phyloP scores from a whole-genome alignment of 352 stramenopile genomes.

The Plasmopara muralis region DNA sequence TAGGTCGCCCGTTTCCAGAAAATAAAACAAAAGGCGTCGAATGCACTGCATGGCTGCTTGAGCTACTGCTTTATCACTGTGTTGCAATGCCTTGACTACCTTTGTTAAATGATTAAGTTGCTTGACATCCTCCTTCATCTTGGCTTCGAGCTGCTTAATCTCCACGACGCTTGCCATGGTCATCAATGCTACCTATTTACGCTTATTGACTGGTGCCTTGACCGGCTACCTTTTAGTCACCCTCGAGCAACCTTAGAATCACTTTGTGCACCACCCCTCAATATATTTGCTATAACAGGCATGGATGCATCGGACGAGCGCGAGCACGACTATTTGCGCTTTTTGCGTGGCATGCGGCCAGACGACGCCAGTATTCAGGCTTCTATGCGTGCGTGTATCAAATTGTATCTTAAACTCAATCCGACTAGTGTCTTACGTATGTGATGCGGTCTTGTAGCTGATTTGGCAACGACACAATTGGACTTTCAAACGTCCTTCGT shows the following conservation, averaged over 20 bases:
- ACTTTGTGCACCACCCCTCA: too few species aligned
- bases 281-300: too few species aligned
- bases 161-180: conserved; percentile 53
- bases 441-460: conserved; percentile 24
- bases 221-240: too few species aligned
- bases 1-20: conserved; percentile 78
- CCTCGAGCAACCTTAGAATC: too few species aligned
- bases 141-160: conserved; percentile 83
- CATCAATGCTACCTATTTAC: neutral
- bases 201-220: too few species aligned
- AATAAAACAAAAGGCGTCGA: conserved; percentile 73
- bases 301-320: conserved; percentile 35
- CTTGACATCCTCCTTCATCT: conserved; percentile 83
- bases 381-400: conserved; percentile 31
- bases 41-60: conserved; percentile 77
- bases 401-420: neutral
- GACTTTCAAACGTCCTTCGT: conserved; percentile 74
- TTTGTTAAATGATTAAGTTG: conserved; percentile 79
- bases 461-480: conserved; percentile 47
- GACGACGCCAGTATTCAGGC: conserved; percentile 45
- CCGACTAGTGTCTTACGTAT: conserved; percentile 1
- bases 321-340: conserved; percentile 77
- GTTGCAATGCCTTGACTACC: conserved; percentile 63
- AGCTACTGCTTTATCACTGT: conserved; percentile 62
- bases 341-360: conserved; percentile 55